phyloP scores from a whole-genome alignment of 176 grass and related monocot species.

The Carex pumila region DNA sequence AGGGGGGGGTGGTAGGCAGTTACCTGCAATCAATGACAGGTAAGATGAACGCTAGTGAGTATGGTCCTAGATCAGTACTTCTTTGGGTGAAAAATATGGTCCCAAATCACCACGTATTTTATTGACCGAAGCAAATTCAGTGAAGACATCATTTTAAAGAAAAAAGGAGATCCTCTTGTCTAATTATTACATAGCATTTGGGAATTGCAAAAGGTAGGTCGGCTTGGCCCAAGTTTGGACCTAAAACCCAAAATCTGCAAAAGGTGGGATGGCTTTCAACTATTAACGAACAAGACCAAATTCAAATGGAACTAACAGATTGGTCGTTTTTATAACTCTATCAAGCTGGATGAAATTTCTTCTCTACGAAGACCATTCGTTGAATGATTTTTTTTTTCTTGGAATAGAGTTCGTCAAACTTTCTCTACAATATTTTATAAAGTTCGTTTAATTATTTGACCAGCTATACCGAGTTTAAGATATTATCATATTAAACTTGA shows the following conservation, averaged over 20 bases:
- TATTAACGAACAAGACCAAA: background rate
- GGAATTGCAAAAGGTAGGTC: background rate
- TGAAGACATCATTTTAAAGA: too few relatives aligned
- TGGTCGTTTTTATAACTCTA: background rate
- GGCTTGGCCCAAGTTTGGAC: background rate
- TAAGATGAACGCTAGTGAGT: too few relatives aligned
- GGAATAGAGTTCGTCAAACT: background rate
- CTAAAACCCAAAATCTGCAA: too few relatives aligned
- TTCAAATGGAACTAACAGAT: background rate
- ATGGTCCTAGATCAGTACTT: too few relatives aligned
- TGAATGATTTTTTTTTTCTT: background rate
- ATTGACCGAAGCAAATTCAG: too few relatives aligned
- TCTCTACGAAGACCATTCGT: background rate
- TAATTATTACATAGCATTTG: background rate
- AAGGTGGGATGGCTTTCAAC: background rate
- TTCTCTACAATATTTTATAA: background rate
- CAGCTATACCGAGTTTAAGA: too few relatives aligned
- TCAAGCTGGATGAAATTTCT: background rate
- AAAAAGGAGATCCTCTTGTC: too few relatives aligned
- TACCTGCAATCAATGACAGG: too few relatives aligned
- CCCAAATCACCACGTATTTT: too few relatives aligned
- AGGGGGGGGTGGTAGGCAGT: too few relatives aligned
- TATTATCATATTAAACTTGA: too few relatives aligned
- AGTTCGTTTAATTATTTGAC: background rate
- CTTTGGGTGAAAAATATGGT: too few relatives aligned